Evolutionary conservation across 1,284 basidiomycete genomes (phyloP).

Genomic region (Leccinum colubrinum): DNA sequence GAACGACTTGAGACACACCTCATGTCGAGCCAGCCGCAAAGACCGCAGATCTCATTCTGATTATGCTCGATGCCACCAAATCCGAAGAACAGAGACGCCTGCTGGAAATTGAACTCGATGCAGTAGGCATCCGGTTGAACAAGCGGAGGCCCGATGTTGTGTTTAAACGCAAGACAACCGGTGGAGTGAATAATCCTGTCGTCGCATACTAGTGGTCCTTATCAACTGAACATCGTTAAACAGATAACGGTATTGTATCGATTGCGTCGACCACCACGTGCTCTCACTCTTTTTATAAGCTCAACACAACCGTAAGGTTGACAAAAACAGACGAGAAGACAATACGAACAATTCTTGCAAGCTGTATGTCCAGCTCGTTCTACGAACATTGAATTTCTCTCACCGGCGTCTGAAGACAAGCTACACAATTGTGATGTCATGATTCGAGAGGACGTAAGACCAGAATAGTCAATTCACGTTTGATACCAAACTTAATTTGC

Average conservation of each 20-base stretch:
- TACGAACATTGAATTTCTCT: slow-evolving; percentile 1
- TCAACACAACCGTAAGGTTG: slow-evolving; percentile 89
- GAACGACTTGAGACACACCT: slow-evolving; percentile 1
- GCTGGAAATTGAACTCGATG: slow-evolving; percentile 92
- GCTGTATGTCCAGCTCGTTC: slow-evolving; percentile 53
- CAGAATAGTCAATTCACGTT: slow-evolving; percentile 1
- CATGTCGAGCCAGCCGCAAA: slow-evolving; percentile 65
- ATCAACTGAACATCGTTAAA: not conserved
- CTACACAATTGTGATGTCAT: slow-evolving; percentile 95
- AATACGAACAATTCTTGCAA: slow-evolving; percentile 86
- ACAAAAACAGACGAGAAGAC: slow-evolving; percentile 96
- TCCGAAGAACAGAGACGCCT: slow-evolving; percentile 88
- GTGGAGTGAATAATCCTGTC: slow-evolving; percentile 64
- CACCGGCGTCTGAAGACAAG: slow-evolving; percentile 49
- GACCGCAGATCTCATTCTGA: slow-evolving; percentile 92
- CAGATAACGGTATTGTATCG: slow-evolving; percentile 29
- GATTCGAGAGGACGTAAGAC: slow-evolving; percentile 92
- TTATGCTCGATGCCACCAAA: slow-evolving; percentile 97
- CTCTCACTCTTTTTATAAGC: slow-evolving; percentile 41
- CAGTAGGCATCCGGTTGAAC: slow-evolving; percentile 95
- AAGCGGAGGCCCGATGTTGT: slow-evolving; percentile 86
- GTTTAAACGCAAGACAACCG: slow-evolving; percentile 85
- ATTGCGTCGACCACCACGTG: not conserved
- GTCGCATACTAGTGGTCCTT: not conserved
- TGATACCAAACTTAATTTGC: not conserved